Evolutionary conservation across 2,329 filamentous ascomycete genomes (phyloP).

Genomic region (Clonostachys solani): DNA sequence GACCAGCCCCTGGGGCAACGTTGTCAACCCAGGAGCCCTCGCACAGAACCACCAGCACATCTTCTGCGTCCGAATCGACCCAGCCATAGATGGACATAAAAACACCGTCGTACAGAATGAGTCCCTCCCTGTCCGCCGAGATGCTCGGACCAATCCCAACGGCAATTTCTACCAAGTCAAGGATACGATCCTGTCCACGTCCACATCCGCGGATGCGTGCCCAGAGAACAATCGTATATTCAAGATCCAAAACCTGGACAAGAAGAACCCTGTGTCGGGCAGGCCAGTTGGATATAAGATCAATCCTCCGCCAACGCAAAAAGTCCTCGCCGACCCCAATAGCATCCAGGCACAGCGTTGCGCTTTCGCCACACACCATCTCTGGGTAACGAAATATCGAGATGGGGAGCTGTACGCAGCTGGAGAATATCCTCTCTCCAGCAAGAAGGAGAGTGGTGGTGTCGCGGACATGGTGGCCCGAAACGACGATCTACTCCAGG

Average conservation of each 20-base stretch:
- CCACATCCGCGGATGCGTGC: constrained; percentile 42
- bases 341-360: constrained; percentile 33
- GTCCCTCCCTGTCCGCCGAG: constrained; percentile 36
- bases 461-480: constrained; percentile 31
- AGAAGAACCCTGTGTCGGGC: constrained; percentile 34
- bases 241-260: constrained; percentile 41
- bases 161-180: constrained; percentile 38
- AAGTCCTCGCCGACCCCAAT: constrained; percentile 31
- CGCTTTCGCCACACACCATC: constrained; percentile 33
- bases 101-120: constrained; percentile 48
- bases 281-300: constrained; percentile 45
- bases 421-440: constrained; percentile 39
- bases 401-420: constrained; percentile 40
- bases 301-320: constrained; percentile 28
- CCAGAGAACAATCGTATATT: constrained; percentile 42
- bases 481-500: constrained; percentile 42
- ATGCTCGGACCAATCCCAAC: constrained; percentile 37
- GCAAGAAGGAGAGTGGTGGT: constrained; percentile 19
- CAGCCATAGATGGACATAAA: constrained; percentile 52
- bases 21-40: constrained; percentile 55
- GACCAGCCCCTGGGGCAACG: constrained; percentile 50
- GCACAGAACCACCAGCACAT: constrained; percentile 67
- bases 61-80: constrained; percentile 58
- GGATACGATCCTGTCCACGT: constrained; percentile 38
- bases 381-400: constrained; percentile 40